Evolutionary conservation across 2,329 filamentous ascomycete species (phyloP), one percentile per base, ranked within the genome.

Genomic region (Paraconiothyrium sp.): DNA sequence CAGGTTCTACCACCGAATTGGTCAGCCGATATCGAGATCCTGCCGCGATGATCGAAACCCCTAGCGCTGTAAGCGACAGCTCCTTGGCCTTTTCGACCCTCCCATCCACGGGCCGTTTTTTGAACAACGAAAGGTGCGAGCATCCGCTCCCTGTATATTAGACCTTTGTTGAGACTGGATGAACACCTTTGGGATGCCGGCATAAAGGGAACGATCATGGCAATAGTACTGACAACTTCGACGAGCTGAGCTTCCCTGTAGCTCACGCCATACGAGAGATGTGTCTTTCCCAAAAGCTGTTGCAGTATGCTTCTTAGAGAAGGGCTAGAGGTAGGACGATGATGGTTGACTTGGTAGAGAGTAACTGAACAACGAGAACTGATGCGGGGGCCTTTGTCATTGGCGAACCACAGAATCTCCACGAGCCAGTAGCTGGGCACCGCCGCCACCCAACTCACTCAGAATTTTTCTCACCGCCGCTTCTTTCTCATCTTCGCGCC

Each of bases 351-450:
- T 41, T 24, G 20, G 3, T 20, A 11, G 32, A 9, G 13, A 24
- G 10, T 8, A 10, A 41, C 5, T 16, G 11, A 16, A 30, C 9
- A 9, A n/a, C 20, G 20, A 30, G 4, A 24, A 22, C 20, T 13
- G 5, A 9, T 16, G 35, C 35, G 34, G 49, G 49, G 34, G 32
- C 46, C 11, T 41, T 39, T 20, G 34, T 41, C 4, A 13, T 35
- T 34, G n/a, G 39, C 49, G 49, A 52, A 41, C 39, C 34, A 39
- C 49, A 37, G 22, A 51, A 41, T 27, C 34, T 8, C 20, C 20
- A 4, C 20, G 16, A 20, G 16, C 49, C 6, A n/a, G n/a, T 27
- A 8, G 49, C n/a, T 20, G 34, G 9, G 3, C 27, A 41, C 27
- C 34, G 22, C 35, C 32, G 32, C 49, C 49, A 52, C n/a, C 8